Base-by-base conservation (phyloP, 1,284 basidiomycete species). In the Phaffia rhodozyma region DNA sequence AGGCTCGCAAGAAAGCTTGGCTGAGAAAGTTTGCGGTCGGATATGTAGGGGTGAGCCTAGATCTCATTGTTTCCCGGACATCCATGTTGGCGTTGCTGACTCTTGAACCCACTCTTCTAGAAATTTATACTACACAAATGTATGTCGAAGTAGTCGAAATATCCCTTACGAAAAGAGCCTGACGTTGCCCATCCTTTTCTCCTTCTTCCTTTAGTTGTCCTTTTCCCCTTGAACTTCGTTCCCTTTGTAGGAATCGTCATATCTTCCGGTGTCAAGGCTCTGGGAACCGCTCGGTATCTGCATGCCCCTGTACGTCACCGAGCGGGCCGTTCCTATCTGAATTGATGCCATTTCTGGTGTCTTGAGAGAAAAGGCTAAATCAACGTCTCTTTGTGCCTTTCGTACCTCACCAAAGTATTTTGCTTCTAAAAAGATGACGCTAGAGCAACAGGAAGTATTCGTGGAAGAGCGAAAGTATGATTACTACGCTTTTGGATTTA, bases 381-480 rank as follows among this genome's bases (percentile, higher is more conserved):
- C 61, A 65, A 29, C 59, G 53, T 53, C 38, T 62, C 27, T 48
- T 61, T 59, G 7, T 55, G 2, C 13, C 6, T 16, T 43, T 16
- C 16, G 13, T 16, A 11, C 13, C 13, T 43, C 13, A 11, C 9
- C 9, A 43, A 43, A 87, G 85, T 89, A 89, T 71, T 90, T 87
- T 66, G 78, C 82, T 64, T 75, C 84, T 2, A 90, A 90, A 75
- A 82, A 82, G 57, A 90, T 90, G 88, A 80, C 82, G 0, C 73
- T 78, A 3, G 72, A 80, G 23, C 81, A 89, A 71, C 75, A 81
- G 21, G 80, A 81, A 0, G 75, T 84, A 0, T 90, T 87, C 72
- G 80, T 89, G 67, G 85, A 86, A 69, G 88, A 90, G 71, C 81
- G 85, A 29, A 87, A 87, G 72, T 87, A 85, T 84, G 83, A 25